Evolutionary conservation across 768 basidiomycete genomes (phyloP), one percentile per base, ranked within the genome.

Genomic region (Lactarius evosmus): DNA sequence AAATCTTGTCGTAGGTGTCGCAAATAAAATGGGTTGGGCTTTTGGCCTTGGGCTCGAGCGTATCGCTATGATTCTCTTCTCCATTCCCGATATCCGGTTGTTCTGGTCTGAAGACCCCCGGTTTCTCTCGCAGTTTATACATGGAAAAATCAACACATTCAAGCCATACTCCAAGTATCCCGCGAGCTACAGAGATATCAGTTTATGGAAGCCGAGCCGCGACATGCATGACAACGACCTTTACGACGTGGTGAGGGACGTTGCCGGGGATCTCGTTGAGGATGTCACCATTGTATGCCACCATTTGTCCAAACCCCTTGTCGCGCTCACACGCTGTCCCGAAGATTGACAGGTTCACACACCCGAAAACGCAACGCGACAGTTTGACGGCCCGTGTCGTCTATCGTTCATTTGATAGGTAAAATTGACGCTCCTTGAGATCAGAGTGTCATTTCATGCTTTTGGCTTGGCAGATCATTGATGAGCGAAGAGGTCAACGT

Each of bases 361-460:
- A 99, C 75, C 94, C 95, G 0, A 94, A 93, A 76, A 93, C 93
- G 3, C 79, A 82, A 30, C 82, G 86, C 50, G 83, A 81, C 58
- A 95, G 93, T 69, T 77, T 89, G 67, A 93, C 94, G 70, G 98
- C 94, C 75, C 82, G 96, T 56, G 83, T 98, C 66, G 94, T 92
- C 70, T 99, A 98, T 74, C 80, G 95, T 62, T 97, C 95, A 32
- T 96, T 98, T 95, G 96, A 98, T 74, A 87, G 89, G 91, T 90
- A 70, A 65, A 78, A 40, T 17, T 46, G 27, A 41, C n/a, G 3
- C 12, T 30, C 36, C 6, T 50, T 25, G 16, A 59, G 16, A 25
- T 25, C 19, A 16, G 49, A 22, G 4, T 49, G 34, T 1, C 33
- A 52, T 30, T 38, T 57, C 56, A 67, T 50, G 69, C 44, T 34